Evolutionary conservation across 2,329 filamentous ascomycete species (phyloP).

Genomic region (Sarocladium brachiariae): DNA sequence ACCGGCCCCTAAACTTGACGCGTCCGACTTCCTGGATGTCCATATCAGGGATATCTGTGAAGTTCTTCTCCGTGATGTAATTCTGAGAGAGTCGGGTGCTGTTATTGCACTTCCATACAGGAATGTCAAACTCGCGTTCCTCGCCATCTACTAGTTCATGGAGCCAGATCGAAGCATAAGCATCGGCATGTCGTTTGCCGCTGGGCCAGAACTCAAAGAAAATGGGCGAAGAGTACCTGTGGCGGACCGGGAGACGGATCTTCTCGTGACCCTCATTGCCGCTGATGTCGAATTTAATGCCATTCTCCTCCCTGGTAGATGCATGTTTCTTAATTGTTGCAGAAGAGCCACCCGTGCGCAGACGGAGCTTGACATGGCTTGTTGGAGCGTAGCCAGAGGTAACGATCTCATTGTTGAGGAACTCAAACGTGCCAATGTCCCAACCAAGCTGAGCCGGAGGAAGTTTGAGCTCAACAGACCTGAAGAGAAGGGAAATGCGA

Average conservation of each 20-base stretch:
- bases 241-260: conserved; percentile 79
- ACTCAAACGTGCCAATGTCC: conserved; percentile 93
- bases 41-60: conserved; percentile 61
- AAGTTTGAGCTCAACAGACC: conserved; percentile 77
- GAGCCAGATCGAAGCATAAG: conserved; percentile 79
- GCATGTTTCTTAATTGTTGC: conserved; percentile 58
- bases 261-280: conserved; percentile 31
- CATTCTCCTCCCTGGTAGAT: conserved; percentile 55
- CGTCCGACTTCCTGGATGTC: conserved; percentile 75
- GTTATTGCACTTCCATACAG: conserved; percentile 79
- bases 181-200: conserved; percentile 62
- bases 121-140: conserved; percentile 71
- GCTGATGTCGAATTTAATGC: conserved; percentile 41
- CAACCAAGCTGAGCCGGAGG: conserved; percentile 84
- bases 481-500: conserved; percentile 82
- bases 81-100: conserved; percentile 77
- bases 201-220: conserved; percentile 77
- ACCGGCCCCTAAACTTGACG: conserved; percentile 70
- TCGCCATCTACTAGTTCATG: conserved; percentile 78
- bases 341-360: conserved; percentile 79
- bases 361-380: conserved; percentile 65
- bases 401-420: conserved; percentile 63
- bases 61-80: conserved; percentile 79
- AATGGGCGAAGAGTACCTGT: conserved; percentile 82
- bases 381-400: conserved; percentile 55